Evolutionary conservation across 2,329 filamentous ascomycete species (phyloP).

Genomic region (Xylariaceae sp.): DNA sequence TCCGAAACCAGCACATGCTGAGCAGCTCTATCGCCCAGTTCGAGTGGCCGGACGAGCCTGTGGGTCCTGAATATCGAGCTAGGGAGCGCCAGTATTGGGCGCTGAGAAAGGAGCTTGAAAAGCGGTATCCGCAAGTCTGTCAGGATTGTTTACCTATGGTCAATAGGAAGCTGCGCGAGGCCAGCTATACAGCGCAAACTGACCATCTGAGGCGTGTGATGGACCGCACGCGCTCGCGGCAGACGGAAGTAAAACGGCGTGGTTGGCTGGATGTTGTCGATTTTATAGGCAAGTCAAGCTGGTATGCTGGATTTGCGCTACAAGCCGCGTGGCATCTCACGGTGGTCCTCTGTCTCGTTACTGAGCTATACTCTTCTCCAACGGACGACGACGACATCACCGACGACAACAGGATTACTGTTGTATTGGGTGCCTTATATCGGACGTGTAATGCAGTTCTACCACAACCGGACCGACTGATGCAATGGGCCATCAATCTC

Average conservation of each 20-base stretch:
- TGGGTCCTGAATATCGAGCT: constrained; percentile 62
- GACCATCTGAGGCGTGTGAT: constrained; percentile 73
- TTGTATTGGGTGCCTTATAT: constrained; percentile 18
- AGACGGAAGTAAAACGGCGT: constrained; percentile 36
- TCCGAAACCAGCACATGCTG: constrained; percentile 84
- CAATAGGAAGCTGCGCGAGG: constrained; percentile 60
- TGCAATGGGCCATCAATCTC: constrained; percentile 44
- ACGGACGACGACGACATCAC: constrained; percentile 10
- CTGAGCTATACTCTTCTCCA: constrained; percentile 17
- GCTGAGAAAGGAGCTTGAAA: constrained; percentile 69
- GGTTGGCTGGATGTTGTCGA: constrained; percentile 42
- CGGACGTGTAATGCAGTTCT: constrained; percentile 31
- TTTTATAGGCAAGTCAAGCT: constrained; percentile 40
- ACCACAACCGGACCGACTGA: constrained; percentile 38
- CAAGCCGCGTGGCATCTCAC: constrained; percentile 45
- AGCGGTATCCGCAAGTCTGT: constrained; percentile 85
- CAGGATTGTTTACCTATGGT: constrained; percentile 71
- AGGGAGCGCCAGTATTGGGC: constrained; percentile 64
- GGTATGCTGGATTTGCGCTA: constrained; percentile 40
- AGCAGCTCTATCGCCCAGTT: constrained; percentile 74
- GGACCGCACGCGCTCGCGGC: constrained; percentile 53
- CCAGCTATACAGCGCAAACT: constrained; percentile 78
- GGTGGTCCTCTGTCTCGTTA: constrained; percentile 29
- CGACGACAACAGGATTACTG: constrained; percentile 17
- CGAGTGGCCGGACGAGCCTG: constrained; percentile 59